These are phyloP conservation scores for Liquidambar formosana DNA, from an alignment of 164 flowering plant genomes.

Conservation along the genomic window DNA sequence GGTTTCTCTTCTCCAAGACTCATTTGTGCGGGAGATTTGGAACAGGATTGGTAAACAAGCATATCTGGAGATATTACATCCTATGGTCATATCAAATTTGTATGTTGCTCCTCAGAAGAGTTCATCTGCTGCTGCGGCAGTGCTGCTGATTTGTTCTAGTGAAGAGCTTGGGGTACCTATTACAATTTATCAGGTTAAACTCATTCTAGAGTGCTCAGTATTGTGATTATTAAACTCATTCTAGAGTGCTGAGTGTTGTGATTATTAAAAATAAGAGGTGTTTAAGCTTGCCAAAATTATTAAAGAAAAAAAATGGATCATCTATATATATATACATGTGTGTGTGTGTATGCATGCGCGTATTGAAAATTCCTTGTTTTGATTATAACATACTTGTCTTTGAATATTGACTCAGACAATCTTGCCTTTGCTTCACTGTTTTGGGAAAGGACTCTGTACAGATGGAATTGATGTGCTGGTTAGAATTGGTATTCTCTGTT, in stretches of 20 bases:
- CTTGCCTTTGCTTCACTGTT: slow-evolving; percentile 80
- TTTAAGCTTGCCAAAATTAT: no score
- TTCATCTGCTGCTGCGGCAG: slow-evolving; percentile 89
- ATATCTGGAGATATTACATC: slow-evolving; percentile 76
- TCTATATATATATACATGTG: no score
- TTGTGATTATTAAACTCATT: slow-evolving; percentile 25
- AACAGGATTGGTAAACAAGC: slow-evolving; percentile 69
- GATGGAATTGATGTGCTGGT: slow-evolving; percentile 94
- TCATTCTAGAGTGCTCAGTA: slow-evolving; percentile 5
- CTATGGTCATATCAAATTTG: slow-evolving; percentile 74
- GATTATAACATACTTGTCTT: slow-evolving; percentile 18
- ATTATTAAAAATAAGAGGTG: neutral
- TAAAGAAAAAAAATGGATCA: no score
- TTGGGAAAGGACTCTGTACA: slow-evolving; percentile 84
- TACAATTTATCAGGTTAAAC: slow-evolving; percentile 82
- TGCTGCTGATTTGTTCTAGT: slow-evolving; percentile 87
- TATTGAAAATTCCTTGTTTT: slow-evolving; percentile 5
- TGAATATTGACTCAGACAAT: slow-evolving; percentile 63
- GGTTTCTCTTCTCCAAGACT: slow-evolving; percentile 93
- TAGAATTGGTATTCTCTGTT: slow-evolving; percentile 78
- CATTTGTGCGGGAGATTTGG: slow-evolving; percentile 89
- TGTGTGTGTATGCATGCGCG: neutral
- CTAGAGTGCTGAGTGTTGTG: slow-evolving; percentile 6
- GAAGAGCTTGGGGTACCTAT: slow-evolving; percentile 95
- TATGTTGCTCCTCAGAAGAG: slow-evolving; percentile 67